A percentile compares a stretch with the other conserved stretches of the same genome.
Evolutionary conservation across 192 early-diverging fungal species (phyloP).

Genomic region (Coemansia sp.): DNA sequence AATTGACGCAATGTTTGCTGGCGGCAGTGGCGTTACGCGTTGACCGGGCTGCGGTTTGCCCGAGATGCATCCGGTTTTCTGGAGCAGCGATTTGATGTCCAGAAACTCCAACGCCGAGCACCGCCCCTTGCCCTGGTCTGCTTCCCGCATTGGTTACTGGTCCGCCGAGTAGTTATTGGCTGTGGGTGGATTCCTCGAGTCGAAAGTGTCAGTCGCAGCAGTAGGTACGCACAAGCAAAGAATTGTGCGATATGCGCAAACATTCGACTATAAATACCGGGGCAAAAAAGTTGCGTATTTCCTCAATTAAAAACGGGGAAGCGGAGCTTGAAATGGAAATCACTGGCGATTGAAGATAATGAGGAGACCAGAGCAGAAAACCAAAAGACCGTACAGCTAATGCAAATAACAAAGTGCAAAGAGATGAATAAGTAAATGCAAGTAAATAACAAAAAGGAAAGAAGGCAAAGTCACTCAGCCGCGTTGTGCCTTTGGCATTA

Average conservation of each 20-base stretch:
- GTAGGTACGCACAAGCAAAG: not conserved
- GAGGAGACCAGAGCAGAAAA: not conserved
- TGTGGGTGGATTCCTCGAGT: not conserved
- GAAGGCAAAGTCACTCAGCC: not conserved
- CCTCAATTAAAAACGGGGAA: not conserved
- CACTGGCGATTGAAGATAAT: not conserved
- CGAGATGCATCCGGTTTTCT: conserved; percentile 20
- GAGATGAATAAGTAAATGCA: conserved; percentile 4
- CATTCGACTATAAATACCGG: not conserved
- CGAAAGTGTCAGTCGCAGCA: not conserved
- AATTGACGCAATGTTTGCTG: conserved; percentile 13
- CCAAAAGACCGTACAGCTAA: not conserved
- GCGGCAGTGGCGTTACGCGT: conserved; percentile 16
- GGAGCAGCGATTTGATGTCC: conserved; percentile 32
- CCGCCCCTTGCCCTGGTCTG: conserved; percentile 7
- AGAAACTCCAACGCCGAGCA: conserved; percentile 25
- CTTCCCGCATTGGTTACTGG: conserved; percentile 4
- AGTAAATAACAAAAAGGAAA: conserved; percentile 1
- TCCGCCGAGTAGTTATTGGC: not conserved
- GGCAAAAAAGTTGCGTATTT: not conserved
- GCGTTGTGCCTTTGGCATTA: not conserved
- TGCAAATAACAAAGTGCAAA: conserved; percentile 1
- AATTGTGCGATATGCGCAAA: not conserved
- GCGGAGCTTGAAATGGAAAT: conserved; percentile 2
- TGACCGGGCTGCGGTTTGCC: conserved; percentile 27